Evolutionary conservation across 169 alveolate species (phyloP).

Genomic region (Plasmodium reichenowi): DNA sequence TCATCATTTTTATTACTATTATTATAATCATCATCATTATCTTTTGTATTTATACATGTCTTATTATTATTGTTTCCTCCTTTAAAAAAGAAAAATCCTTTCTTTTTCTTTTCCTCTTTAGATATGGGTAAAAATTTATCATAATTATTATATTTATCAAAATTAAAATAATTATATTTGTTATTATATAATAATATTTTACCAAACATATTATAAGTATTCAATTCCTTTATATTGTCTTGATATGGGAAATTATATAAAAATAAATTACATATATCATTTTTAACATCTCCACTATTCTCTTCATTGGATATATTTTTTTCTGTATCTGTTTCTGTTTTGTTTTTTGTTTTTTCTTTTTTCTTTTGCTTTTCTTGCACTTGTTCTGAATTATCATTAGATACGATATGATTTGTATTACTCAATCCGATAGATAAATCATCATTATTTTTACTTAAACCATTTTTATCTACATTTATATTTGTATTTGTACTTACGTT

Average conservation of each 20-base stretch:
- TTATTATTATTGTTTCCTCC: slow-evolving; percentile 17
- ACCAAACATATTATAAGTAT: slow-evolving; percentile 21
- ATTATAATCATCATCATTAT: background rate
- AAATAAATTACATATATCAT: slow-evolving; percentile 30
- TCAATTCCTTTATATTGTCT: slow-evolving; percentile 12
- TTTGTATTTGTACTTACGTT: background rate
- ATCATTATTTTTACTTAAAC: background rate
- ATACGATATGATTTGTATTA: no score
- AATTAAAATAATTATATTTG: slow-evolving; percentile 29
- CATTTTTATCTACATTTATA: background rate
- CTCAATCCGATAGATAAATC: no score
- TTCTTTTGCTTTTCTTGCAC: background rate
- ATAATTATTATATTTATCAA: slow-evolving; percentile 48
- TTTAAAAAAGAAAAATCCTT: slow-evolving; percentile 17
- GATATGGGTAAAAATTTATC: background rate
- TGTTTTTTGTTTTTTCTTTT: background rate
- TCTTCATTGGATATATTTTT: background rate
- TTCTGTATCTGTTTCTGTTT: background rate
- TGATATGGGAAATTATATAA: slow-evolving; percentile 23
- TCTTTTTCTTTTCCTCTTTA: slow-evolving; percentile 10
- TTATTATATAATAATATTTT: slow-evolving; percentile 9
- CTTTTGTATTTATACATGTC: background rate
- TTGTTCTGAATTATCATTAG: background rate
- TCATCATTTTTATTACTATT: slow-evolving; percentile 6
- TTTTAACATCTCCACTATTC: background rate